Evolutionary conservation across 768 basidiomycete species (phyloP), one percentile per base, ranked within the genome.

Genomic region (Krasilnikovozyma curviuscula): DNA sequence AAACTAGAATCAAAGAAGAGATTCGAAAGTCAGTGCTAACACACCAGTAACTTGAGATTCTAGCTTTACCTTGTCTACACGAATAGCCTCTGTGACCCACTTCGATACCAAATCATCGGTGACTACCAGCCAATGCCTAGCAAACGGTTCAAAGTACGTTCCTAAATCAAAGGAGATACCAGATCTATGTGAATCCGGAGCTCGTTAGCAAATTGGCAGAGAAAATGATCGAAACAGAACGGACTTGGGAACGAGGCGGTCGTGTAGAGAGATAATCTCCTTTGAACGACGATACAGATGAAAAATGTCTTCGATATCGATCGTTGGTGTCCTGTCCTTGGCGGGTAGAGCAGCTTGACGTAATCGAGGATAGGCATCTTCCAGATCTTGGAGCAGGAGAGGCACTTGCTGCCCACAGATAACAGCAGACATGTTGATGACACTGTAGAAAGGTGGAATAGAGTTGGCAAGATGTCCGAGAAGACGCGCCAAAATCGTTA

Each of bases 221-320:
- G 37, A 44, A 13, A 40, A 10, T 0, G 12, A 40, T 41, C 23
- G 29, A 31, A 16, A 6, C 28, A 23, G 19, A 0, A 70, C 77
- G 61, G 58, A 89, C 89, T 74, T 67, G 0, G 82, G 71, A 56
- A 75, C 78, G 62, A 89, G 91, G 0, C 83, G 83, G 7, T 70
- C 63, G 58, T 76, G 77, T 81, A 95, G 83, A n/a, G 71, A 73
- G 45, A 81, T 42, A 19, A 95, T 60, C 13, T 75, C 74, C 61
- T 76, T 79, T 24, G 78, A 74, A 55, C 83, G 72, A 49, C 83
- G 71, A 59, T 88, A 95, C 13, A 97, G 67, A 1, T 78, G 72
- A 56, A 93, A 89, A 24, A 89, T 76, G 60, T 95, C 86, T 55
- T 84, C 80, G 40, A 89, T 85, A 1, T 80, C 82, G 3, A 86